Percentiles rank a stretch among this genome's conserved stretches.
These are phyloP conservation scores for Thalassiosira gravida DNA, from an alignment of 352 stramenopile genomes.

Conservation along the genomic window DNA sequence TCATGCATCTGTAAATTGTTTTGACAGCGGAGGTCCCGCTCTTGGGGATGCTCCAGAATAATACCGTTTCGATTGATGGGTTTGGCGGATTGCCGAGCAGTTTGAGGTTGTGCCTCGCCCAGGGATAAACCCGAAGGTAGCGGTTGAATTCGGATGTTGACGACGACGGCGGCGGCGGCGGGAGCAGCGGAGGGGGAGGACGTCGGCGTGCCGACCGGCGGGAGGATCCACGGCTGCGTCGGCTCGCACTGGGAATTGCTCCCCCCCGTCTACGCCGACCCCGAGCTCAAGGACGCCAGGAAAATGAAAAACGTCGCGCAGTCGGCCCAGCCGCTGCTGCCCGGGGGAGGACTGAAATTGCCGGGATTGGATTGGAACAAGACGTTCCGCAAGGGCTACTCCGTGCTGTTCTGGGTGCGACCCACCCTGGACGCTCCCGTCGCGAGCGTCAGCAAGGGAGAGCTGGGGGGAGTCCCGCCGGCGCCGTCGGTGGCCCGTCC, in stretches of 20 bases:
- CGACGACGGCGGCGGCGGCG: background rate
- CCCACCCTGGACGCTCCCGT: conserved; percentile 40
- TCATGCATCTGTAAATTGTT: conserved; percentile 51
- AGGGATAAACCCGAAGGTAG: conserved; percentile 42
- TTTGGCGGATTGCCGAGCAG: conserved; percentile 17
- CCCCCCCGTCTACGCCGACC: conserved; percentile 29
- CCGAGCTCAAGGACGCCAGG: background rate
- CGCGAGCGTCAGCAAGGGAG: background rate
- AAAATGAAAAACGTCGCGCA: conserved; percentile 2
- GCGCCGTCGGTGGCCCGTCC: background rate
- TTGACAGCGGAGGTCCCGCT: conserved; percentile 62
- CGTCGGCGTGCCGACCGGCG: background rate
- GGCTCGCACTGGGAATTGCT: conserved; percentile 62
- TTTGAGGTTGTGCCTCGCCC: conserved; percentile 41
- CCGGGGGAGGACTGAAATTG: conserved; percentile 55
- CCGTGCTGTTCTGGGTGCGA: conserved; percentile 80
- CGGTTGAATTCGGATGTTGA: background rate
- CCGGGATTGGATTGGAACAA: conserved; percentile 78
- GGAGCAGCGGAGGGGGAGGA: background rate
- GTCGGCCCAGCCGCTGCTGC: background rate
- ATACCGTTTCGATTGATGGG: conserved; percentile 12
- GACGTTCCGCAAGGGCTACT: conserved; percentile 84
- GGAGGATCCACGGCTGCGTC: conserved; percentile 60
- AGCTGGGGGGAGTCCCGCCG: background rate
- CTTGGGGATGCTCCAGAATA: conserved; percentile 59